A percentile compares a stretch with the other conserved stretches of the same genome.
phyloP scores from a whole-genome alignment of 2,329 filamentous ascomycete species.

The Trichoderma semiorbis region DNA sequence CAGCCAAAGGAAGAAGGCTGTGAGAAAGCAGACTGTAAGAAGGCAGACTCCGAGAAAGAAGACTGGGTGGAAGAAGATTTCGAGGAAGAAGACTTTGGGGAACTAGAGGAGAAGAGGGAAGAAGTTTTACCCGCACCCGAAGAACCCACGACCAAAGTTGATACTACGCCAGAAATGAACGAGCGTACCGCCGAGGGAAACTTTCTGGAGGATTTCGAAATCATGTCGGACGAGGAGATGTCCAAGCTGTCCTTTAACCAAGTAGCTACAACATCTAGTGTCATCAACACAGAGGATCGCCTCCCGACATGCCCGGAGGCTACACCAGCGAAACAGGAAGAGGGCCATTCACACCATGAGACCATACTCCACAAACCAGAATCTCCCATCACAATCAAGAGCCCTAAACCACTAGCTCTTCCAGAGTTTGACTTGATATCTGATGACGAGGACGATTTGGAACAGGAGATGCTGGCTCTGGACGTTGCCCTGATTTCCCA shows the following conservation, averaged over 20 bases:
- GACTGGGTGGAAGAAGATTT: neutral
- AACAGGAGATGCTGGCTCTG: conserved; percentile 26
- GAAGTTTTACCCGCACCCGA: neutral
- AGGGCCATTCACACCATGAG: neutral
- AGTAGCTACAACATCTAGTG: too few relatives aligned
- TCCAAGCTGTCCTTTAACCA: neutral
- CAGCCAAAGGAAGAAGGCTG: neutral
- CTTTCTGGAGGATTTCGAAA: neutral
- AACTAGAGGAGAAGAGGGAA: neutral
- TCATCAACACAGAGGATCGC: neutral
- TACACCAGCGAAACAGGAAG: neutral
- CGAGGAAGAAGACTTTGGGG: neutral
- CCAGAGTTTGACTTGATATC: conserved; percentile 21
- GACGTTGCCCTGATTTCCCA: conserved; percentile 19
- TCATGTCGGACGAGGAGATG: neutral
- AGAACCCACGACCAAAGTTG: neutral
- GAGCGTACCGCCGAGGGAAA: neutral
- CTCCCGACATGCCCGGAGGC: neutral
- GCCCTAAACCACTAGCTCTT: neutral
- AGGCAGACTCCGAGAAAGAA: neutral
- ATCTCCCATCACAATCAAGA: neutral
- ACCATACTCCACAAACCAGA: neutral
- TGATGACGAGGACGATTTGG: conserved; percentile 28
- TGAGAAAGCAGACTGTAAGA: neutral
- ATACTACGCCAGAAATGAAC: neutral